phyloP scores from a whole-genome alignment of 2,329 filamentous ascomycete species.

The Waltergamsia citrina region DNA sequence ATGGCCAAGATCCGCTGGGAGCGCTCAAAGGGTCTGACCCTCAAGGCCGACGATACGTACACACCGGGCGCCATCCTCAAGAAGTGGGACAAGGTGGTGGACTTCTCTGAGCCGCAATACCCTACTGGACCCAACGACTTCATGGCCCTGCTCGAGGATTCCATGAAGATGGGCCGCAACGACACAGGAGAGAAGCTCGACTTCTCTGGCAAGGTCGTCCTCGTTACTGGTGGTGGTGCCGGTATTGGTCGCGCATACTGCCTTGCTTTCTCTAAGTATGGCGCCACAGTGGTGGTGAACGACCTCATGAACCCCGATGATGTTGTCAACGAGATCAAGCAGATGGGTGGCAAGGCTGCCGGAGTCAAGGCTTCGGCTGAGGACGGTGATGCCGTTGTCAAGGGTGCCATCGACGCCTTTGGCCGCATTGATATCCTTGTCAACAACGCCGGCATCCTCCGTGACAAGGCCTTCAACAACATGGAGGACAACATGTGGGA shows the following conservation, averaged over 20 bases:
- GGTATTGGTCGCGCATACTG: constrained; percentile 89
- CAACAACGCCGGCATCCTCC: constrained; percentile 96
- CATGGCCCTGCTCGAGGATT: constrained; percentile 74
- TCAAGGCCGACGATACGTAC: constrained; percentile 81
- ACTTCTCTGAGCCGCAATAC: constrained; percentile 76
- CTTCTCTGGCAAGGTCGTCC: constrained; percentile 75
- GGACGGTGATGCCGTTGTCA: constrained; percentile 84
- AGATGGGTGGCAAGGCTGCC: constrained; percentile 78
- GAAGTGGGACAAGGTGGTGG: constrained; percentile 80
- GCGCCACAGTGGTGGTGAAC: constrained; percentile 85
- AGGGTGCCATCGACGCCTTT: constrained; percentile 86
- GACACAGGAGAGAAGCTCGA: constrained; percentile 64
- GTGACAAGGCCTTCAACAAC: constrained; percentile 96
- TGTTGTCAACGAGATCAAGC: constrained; percentile 87
- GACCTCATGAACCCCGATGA: constrained; percentile 88
- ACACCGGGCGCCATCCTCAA: constrained; percentile 81
- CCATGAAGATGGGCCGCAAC: constrained; percentile 66
- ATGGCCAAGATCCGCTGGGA: constrained; percentile 93
- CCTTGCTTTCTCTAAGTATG: constrained; percentile 76
- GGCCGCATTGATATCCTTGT: constrained; percentile 90
- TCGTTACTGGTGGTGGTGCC: constrained; percentile 81
- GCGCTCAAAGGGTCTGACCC: constrained; percentile 76
- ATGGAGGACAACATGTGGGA: constrained; percentile 96
- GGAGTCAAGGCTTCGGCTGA: constrained; percentile 91
- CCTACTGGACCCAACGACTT: constrained; percentile 84